Base-by-base conservation (phyloP, 2,329 filamentous ascomycete species). In the Eurotiales sp. region DNA sequence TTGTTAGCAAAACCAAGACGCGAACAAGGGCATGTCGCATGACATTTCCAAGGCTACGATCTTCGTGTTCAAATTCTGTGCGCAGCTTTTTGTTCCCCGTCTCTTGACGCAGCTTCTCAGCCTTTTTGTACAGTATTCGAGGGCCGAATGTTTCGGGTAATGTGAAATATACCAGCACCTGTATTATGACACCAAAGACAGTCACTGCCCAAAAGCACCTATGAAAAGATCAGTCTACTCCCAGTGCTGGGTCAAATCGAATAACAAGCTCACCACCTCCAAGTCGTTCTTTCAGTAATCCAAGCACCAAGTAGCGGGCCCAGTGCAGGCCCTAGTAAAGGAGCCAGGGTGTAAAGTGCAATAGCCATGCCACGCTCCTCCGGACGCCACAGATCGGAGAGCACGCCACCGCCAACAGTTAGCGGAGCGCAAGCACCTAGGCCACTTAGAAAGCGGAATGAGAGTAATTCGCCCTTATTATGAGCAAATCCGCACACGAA, bases 81-180 rank as follows among this genome's bases (percentile, higher is more conserved):
- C 19, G 30, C 3, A 46, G 22, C 2, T 23, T 12, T 8, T 37
- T 12, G 22, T 46, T 46, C 2, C 79, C 82, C 27, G 82, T 80
- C 25, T 75, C 74, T 59, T 77, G 79, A 55, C 83, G 80, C 27
- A 87, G 66, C 50, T 72, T 74, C 29, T 70, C 68, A 2, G 87
- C 87, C 11, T 83, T 76, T 17, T 69, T 73, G 11, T 74, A 72
- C 27, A 86, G 72, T 15, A 86, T 74, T 2, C 83, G 72, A 0
- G 83, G 83, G 1, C 69, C 79, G 59, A 79, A 85, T 1, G 82
- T 85, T 61, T 86, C 83, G 5, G 82, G 85, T n/a, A 45, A 21
- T 7, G 42, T 45, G 14, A 45, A 45, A 12, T 29, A 45, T 12
- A 45, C 17, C 10, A 45, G 14, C 8, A 45, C 23, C 32, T 45